phyloP scores from a whole-genome alignment of 371 early-diverging fungal species.

The Dinochytrium kinnereticum region DNA sequence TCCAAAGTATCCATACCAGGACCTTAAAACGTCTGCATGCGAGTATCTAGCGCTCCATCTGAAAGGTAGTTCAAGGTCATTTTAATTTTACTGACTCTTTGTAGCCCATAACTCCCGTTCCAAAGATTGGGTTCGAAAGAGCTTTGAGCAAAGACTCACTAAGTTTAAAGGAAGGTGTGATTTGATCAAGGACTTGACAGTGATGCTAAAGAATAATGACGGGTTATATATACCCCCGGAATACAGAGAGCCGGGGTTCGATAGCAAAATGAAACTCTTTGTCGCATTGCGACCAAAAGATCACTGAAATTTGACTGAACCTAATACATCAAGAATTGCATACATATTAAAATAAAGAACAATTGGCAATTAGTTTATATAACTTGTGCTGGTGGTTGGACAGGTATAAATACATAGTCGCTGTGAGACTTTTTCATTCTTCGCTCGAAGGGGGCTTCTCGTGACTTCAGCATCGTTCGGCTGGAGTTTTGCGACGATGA shows the following conservation, averaged over 20 bases:
- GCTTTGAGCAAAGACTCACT: constrained; percentile 37
- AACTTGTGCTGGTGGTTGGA: constrained; percentile 35
- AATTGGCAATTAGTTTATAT: constrained; percentile 16
- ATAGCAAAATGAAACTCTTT: not conserved
- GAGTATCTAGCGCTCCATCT: constrained; percentile 53
- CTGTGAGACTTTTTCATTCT: constrained; percentile 33
- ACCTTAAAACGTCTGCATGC: constrained; percentile 45
- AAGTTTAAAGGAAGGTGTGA: constrained; percentile 45
- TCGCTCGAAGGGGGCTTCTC: not conserved
- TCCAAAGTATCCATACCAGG: constrained; percentile 56
- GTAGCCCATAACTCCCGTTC: constrained; percentile 50
- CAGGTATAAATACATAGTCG: constrained; percentile 38
- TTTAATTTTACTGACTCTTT: not conserved
- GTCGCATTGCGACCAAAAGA: not conserved
- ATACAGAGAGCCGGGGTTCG: not conserved
- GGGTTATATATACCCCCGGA: not conserved
- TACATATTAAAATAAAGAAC: no score
- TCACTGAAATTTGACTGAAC: not conserved
- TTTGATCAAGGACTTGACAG: constrained; percentile 32
- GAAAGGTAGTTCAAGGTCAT: constrained; percentile 41
- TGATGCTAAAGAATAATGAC: constrained; percentile 5
- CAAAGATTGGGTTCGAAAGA: constrained; percentile 46
- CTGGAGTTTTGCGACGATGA: not conserved
- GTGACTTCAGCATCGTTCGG: not conserved
- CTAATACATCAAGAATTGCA: no score